Percentiles rank a stretch among this genome's conserved stretches.
Evolutionary conservation across 306 rosid genomes (phyloP).

Genomic region (Prunus mume): DNA sequence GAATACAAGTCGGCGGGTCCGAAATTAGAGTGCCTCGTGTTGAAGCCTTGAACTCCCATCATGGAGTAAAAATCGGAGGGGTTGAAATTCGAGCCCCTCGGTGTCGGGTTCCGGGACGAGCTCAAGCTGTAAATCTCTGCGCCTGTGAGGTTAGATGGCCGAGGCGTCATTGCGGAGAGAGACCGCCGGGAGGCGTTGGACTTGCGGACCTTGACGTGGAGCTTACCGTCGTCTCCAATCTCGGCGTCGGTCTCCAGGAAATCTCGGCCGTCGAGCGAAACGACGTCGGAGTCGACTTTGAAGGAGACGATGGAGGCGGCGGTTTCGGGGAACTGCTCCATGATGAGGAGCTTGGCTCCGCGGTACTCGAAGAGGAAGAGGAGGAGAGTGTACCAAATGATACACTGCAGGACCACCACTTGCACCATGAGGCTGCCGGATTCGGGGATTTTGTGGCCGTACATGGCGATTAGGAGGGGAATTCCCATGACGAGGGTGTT

Average conservation of each 20-base stretch:
- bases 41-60: constrained; percentile 68
- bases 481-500: constrained; percentile 95
- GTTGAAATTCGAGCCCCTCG: constrained; percentile 87
- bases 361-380: constrained; percentile 93
- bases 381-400: constrained; percentile 88
- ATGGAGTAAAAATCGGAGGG: constrained; percentile 82
- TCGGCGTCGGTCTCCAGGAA: constrained; percentile 91
- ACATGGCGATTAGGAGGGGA: constrained; percentile 85
- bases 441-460: constrained; percentile 36
- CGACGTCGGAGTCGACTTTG: constrained; percentile 92
- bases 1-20: constrained; percentile 74
- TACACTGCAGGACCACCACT: constrained; percentile 91
- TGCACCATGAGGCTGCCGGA: constrained; percentile 84
- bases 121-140: constrained; percentile 96
- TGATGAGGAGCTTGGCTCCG: constrained; percentile 83
- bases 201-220: constrained; percentile 83
- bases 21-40: constrained; percentile 71
- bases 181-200: constrained; percentile 78
- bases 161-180: constrained; percentile 59
- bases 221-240: constrained; percentile 88
- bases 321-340: constrained; percentile 98
- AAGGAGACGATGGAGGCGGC: constrained; percentile 95
- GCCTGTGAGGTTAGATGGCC: constrained; percentile 93
- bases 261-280: constrained; percentile 87
- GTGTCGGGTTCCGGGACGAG: constrained; percentile 86